phyloP scores from a whole-genome alignment of 305 asterid genomes.

The Solanum chacoense region DNA sequence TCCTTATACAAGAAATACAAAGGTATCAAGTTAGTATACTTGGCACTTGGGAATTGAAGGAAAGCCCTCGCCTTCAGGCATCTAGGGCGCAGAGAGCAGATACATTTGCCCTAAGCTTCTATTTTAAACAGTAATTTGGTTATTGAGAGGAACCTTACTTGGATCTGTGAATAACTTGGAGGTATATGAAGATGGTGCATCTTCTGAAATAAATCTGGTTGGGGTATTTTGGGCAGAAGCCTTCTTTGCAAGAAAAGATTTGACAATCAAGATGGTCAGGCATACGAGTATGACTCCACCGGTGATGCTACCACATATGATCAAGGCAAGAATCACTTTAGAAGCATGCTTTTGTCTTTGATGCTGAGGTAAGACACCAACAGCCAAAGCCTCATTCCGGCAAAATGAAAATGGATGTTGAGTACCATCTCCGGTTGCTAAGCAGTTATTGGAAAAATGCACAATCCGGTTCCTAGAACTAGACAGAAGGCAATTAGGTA shows the following conservation, averaged over 20 bases:
- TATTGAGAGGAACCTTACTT: slow-evolving; percentile 32
- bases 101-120: not conserved
- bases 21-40: not conserved
- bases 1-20: slow-evolving; percentile 25
- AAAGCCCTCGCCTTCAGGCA: not conserved
- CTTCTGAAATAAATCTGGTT: slow-evolving; percentile 29
- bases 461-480: slow-evolving; percentile 23
- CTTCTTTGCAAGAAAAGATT: slow-evolving; percentile 33
- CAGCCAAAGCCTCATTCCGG: slow-evolving; percentile 73
- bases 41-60: not conserved
- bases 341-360: slow-evolving; percentile 26
- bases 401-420: slow-evolving; percentile 62
- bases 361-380: slow-evolving; percentile 56
- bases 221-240: slow-evolving; percentile 12
- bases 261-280: slow-evolving; percentile 23
- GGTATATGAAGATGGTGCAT: slow-evolving; percentile 44
- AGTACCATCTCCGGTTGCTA: slow-evolving; percentile 27
- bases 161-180: slow-evolving; percentile 73
- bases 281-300: slow-evolving; percentile 40
- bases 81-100: not conserved
- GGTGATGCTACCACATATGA: slow-evolving; percentile 42
- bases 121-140: not conserved
- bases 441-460: slow-evolving; percentile 48
- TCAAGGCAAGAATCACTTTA: slow-evolving; percentile 32
- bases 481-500: slow-evolving; percentile 51